Percentiles rank a stretch among this genome's conserved stretches.
Evolutionary conservation across 352 stramenopile genomes (phyloP).

Genomic region (Globisporangium radiosum): DNA sequence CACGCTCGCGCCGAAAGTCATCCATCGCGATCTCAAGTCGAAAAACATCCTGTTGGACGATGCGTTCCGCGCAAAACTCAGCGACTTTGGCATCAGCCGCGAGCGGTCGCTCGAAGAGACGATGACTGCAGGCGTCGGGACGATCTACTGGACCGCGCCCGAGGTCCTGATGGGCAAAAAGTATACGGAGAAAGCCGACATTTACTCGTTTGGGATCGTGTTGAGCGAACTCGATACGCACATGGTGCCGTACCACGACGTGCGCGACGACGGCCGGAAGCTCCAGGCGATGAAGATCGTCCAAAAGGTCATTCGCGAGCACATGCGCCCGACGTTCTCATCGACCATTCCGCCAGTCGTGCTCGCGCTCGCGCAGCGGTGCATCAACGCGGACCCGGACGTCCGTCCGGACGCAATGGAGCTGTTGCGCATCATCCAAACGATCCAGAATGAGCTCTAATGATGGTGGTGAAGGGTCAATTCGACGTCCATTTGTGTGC

Average conservation of each 20-base stretch:
- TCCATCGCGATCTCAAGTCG: slow-evolving; percentile 75
- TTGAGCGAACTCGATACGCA: slow-evolving; percentile 78
- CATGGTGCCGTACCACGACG: slow-evolving; percentile 75
- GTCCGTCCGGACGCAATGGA: slow-evolving; percentile 59
- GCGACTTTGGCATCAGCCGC: slow-evolving; percentile 74
- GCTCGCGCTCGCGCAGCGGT: slow-evolving; percentile 51
- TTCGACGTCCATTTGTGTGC: too few species aligned
- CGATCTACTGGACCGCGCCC: slow-evolving; percentile 79
- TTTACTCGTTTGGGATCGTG: slow-evolving; percentile 82
- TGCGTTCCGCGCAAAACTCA: slow-evolving; percentile 54
- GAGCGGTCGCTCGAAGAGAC: slow-evolving; percentile 74
- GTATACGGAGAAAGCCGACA: slow-evolving; percentile 81
- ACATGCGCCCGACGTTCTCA: slow-evolving; percentile 61
- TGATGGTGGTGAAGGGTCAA: too few species aligned
- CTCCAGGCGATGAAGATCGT: slow-evolving; percentile 83
- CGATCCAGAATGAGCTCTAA: slow-evolving; percentile 46
- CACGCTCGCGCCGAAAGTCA: slow-evolving; percentile 64
- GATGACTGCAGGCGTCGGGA: slow-evolving; percentile 76
- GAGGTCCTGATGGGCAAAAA: slow-evolving; percentile 80
- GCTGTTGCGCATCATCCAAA: slow-evolving; percentile 60
- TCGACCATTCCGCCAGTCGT: slow-evolving; percentile 44
- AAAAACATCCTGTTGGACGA: slow-evolving; percentile 75
- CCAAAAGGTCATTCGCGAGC: slow-evolving; percentile 71
- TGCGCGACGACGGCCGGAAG: slow-evolving; percentile 63
- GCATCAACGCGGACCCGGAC: slow-evolving; percentile 62